phyloP scores from a whole-genome alignment of 2,329 filamentous ascomycete species.

The Penicillium sp. region DNA sequence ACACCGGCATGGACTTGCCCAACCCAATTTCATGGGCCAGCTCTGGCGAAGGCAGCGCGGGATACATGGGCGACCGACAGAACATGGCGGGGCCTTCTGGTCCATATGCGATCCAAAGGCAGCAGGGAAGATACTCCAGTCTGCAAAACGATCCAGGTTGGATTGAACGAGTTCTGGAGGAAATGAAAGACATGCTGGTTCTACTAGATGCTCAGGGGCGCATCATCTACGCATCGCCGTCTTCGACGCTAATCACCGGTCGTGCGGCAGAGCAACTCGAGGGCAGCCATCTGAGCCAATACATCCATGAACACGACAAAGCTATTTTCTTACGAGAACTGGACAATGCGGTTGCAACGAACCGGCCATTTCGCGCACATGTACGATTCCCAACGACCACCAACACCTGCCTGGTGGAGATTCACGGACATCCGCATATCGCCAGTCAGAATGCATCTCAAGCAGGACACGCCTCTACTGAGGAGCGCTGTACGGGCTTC shows the following conservation, averaged over 20 bases:
- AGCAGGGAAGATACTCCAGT: slow-evolving; percentile 28
- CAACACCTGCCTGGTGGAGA: slow-evolving; percentile 72
- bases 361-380: slow-evolving; percentile 75
- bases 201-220: slow-evolving; percentile 80
- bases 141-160: slow-evolving; percentile 68
- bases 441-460: slow-evolving; percentile 59
- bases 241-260: slow-evolving; percentile 67
- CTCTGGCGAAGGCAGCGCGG: slow-evolving; percentile 10
- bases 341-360: slow-evolving; percentile 79
- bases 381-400: slow-evolving; percentile 76
- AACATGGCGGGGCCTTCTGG: slow-evolving; percentile 10
- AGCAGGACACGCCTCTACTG: slow-evolving; percentile 58
- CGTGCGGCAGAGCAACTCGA: slow-evolving; percentile 66
- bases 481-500: slow-evolving; percentile 73
- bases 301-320: slow-evolving; percentile 80
- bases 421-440: slow-evolving; percentile 87
- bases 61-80: slow-evolving; percentile 10
- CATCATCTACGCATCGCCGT: slow-evolving; percentile 81
- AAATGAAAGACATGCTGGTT: slow-evolving; percentile 81
- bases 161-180: slow-evolving; percentile 83
- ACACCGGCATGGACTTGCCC: slow-evolving; percentile 10
- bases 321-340: slow-evolving; percentile 79
- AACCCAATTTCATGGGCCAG: slow-evolving; percentile 4
- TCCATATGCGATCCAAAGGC: slow-evolving; percentile 13
- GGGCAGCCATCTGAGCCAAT: slow-evolving; percentile 71